These are phyloP conservation scores for Spergularia azorica DNA, from an alignment of 179 eudicot species.

Conservation along the genomic window DNA sequence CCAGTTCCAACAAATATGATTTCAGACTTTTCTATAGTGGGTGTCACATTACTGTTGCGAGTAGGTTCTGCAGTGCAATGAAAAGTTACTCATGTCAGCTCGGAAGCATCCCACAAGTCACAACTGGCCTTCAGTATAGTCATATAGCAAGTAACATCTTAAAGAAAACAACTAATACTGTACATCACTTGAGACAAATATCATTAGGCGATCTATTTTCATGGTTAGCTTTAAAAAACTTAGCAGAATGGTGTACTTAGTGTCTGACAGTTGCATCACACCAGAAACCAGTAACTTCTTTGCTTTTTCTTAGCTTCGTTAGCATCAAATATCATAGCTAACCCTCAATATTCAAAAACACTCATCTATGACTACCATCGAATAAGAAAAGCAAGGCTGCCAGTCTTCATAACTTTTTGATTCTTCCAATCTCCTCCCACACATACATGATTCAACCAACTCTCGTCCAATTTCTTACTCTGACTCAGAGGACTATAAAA, in stretches of 20 bases:
- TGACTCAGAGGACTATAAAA: not conserved
- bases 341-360: not conserved
- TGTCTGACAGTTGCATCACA: not conserved
- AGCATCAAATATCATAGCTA: not conserved
- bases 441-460: not conserved
- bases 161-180: not conserved
- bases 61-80: slow-evolving; percentile 44
- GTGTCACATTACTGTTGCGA: slow-evolving; percentile 32
- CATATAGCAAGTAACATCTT: slow-evolving; percentile 9
- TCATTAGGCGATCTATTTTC: not conserved
- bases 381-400: too few species aligned
- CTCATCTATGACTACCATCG: not conserved
- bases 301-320: not conserved
- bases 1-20: slow-evolving; percentile 95
- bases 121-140: not conserved
- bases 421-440: not conserved
- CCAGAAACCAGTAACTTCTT: not conserved
- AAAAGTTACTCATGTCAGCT: slow-evolving; percentile 3
- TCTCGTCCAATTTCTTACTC: not conserved
- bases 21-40: slow-evolving; percentile 54
- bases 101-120: not conserved
- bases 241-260: not conserved
- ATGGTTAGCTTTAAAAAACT: not conserved
- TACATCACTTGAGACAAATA: too few species aligned
- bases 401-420: not conserved